Base-by-base conservation (phyloP, 371 early-diverging fungal genomes). In the Apophysomyces sp. region DNA sequence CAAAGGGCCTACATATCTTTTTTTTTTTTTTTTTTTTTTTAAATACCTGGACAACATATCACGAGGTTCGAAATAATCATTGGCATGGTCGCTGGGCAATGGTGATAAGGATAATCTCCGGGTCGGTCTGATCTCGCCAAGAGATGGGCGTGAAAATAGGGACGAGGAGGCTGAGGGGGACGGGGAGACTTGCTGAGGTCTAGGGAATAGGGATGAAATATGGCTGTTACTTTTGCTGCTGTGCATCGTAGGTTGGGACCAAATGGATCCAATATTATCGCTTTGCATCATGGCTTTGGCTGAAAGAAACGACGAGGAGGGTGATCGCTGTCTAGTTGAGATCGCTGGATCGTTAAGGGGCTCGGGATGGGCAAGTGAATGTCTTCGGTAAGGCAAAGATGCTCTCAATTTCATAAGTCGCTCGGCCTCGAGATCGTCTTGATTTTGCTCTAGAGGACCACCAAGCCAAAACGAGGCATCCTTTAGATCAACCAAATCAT, bases 1-100 rank as follows among this genome's bases (percentile, higher is more conserved):
- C 12, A 16, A 37, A 56, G 30, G 16, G 16, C 26, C 16, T 15
- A 51, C 11, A 31, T n/a, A 15, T 9, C 9, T 30, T 32, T 44
- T 21, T 18, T 24, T 9, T 21, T 9, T 21, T 36, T 15, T n/a
- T 28, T 18, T 18, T 40, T 37, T 11, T 15, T 24, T 36, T 34
- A n/a, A 8, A 56, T 69, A 69, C 69, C 69, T 69, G 27, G 69
- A 62, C 21, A 69, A 39, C 54, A 67, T 40, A 32, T 67, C 62
- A n/a, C 62, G 67, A 28, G 58, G 52, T 16, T 59, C 59, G 18
- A 59, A 52, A 28, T 61, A 55, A 44, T 68, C 58, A 31, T 55
- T 27, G n/a, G 41, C 53, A 4, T 40, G 40, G 15, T 55, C 54
- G 16, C 56, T 60, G 13, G 63, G 59, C 16, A 63, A n/a, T 8